Evolutionary conservation across 768 basidiomycete genomes (phyloP).

Genomic region (Trametes cinnabarina): DNA sequence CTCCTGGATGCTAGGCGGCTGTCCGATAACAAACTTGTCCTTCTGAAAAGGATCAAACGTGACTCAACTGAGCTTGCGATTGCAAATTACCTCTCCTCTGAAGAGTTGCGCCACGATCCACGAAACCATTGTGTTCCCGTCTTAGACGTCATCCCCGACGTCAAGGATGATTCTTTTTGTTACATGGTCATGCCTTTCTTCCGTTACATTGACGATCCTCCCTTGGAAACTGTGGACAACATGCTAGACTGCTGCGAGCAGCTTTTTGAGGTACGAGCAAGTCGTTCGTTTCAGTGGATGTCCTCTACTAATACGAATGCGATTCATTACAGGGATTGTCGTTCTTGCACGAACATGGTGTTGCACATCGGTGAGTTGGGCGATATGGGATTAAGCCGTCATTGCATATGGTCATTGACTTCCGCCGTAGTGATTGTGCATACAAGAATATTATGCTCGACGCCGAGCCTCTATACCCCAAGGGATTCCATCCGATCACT

Average conservation of each 20-base stretch:
- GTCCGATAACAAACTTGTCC: constrained; percentile 28
- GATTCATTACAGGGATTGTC: constrained; percentile 16
- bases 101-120: constrained; percentile 9
- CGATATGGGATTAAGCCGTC: no score
- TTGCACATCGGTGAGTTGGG: constrained; percentile 23
- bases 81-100: constrained; percentile 6
- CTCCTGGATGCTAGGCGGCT: constrained; percentile 33
- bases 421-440: neutral
- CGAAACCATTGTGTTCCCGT: constrained; percentile 22
- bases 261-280: constrained; percentile 18
- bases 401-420: neutral
- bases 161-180: neutral
- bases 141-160: constrained; percentile 12
- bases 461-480: constrained; percentile 18
- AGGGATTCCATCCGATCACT: constrained; percentile 22
- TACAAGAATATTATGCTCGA: constrained; percentile 10
- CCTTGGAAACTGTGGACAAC: constrained; percentile 19
- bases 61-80: constrained; percentile 12
- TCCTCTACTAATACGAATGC: neutral
- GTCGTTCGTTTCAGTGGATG: neutral
- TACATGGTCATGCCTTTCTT: constrained; percentile 27
- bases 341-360: constrained; percentile 21
- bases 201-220: constrained; percentile 15
- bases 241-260: constrained; percentile 22
- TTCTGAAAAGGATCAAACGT: constrained; percentile 28